Percentiles rank a stretch among this genome's conserved stretches.
phyloP scores from a whole-genome alignment of 495 filamentous ascomycete genomes.

The Annulohypoxylon moriforme region DNA sequence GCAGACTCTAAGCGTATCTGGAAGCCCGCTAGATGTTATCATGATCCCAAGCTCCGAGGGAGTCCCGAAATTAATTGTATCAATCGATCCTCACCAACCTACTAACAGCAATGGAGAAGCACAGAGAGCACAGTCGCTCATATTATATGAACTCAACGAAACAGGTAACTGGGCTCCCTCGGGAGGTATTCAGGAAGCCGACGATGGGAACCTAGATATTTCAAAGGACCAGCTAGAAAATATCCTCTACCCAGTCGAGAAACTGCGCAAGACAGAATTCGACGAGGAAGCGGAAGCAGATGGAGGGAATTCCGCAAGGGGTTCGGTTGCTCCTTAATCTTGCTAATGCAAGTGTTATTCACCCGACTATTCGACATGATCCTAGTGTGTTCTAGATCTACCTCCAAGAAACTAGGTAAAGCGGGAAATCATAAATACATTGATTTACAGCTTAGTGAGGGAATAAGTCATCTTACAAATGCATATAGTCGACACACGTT shows the following conservation, averaged over 20 bases:
- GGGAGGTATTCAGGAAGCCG: slow-evolving; percentile 30
- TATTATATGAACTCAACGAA: slow-evolving; percentile 39
- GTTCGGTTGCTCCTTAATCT: slow-evolving; percentile 1
- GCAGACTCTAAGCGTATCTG: slow-evolving; percentile 61
- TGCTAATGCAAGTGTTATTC: background rate
- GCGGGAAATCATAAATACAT: background rate
- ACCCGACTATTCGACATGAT: background rate
- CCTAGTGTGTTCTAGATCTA: background rate
- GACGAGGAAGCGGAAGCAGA: slow-evolving; percentile 51
- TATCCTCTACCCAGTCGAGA: slow-evolving; percentile 75
- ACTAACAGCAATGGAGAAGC: background rate
- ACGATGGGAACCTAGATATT: slow-evolving; percentile 45
- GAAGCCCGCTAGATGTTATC: slow-evolving; percentile 71
- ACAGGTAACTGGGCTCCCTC: slow-evolving; percentile 22
- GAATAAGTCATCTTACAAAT: background rate
- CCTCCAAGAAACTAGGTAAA: too few species aligned
- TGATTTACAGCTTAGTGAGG: background rate
- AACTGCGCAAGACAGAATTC: slow-evolving; percentile 75
- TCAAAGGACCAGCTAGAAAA: slow-evolving; percentile 61
- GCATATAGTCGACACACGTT: background rate
- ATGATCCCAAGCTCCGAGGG: slow-evolving; percentile 33
- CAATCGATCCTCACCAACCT: slow-evolving; percentile 61
- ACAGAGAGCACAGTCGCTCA: slow-evolving; percentile 45
- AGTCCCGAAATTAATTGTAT: slow-evolving; percentile 59
- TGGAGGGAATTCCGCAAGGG: slow-evolving; percentile 32